Conservation (phyloP, 495 filamentous ascomycete genomes). For the Penicillium cosmopolitanum region DNA sequence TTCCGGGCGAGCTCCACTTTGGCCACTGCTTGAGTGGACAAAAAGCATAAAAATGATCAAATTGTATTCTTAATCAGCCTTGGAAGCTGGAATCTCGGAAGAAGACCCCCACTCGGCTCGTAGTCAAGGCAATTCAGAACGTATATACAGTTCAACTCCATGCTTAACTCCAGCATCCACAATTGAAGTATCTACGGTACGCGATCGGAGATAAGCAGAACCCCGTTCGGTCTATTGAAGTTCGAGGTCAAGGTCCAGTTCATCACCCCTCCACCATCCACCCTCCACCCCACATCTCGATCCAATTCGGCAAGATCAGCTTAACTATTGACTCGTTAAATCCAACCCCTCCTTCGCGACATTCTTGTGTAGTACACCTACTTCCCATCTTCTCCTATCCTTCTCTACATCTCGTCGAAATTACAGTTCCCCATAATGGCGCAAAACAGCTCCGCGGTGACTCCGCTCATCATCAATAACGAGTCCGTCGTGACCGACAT, state of each 20-base stretch:
- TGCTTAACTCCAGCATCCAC: neutral
- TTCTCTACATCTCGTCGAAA: neutral
- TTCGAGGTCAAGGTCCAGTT: neutral
- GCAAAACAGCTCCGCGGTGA: conserved; percentile 24
- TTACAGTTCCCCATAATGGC: conserved; percentile 11
- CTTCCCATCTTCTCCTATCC: neutral
- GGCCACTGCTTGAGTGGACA: no score
- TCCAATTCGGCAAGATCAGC: conserved; percentile 21
- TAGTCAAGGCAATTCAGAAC: conserved; percentile 10
- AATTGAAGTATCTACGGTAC: neutral
- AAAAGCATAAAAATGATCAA: neutral
- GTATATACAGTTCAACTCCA: neutral
- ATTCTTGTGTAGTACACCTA: neutral
- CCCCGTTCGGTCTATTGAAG: neutral
- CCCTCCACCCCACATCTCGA: conserved; percentile 11
- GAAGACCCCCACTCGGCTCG: conserved; percentile 21
- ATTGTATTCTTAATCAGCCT: neutral
- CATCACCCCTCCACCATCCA: neutral
- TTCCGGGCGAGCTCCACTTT: no score
- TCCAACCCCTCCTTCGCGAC: conserved; percentile 11
- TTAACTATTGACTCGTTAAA: conserved; percentile 15
- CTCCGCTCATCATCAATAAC: conserved; percentile 77
- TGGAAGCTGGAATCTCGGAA: neutral
- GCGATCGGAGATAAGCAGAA: conserved; percentile 5
- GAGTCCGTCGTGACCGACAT: conserved; percentile 61